Evolutionary conservation across 139 green algal genomes (phyloP).

Genomic region (Chlorella sp.): DNA sequence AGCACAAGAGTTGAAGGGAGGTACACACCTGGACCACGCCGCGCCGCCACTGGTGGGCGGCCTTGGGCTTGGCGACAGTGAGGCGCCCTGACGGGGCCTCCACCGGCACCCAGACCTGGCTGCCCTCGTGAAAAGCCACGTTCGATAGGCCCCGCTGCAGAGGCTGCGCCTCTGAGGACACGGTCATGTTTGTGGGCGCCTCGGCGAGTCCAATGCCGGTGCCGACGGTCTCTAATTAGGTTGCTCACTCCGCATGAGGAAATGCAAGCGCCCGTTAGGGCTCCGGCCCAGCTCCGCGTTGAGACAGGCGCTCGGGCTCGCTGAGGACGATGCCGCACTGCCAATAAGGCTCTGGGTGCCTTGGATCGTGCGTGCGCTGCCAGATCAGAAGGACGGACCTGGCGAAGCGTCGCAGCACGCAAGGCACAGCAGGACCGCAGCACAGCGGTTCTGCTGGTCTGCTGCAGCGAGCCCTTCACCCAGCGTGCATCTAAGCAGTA

Average conservation of each 20-base stretch:
- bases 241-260: neutral
- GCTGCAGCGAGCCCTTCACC: too few relatives aligned
- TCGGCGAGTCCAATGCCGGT: neutral
- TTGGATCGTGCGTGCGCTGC: too few relatives aligned
- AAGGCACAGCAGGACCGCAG: too few relatives aligned
- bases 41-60: conserved; percentile 17
- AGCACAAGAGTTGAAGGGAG: neutral
- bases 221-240: neutral
- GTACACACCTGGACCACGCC: conserved; percentile 39
- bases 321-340: too few relatives aligned
- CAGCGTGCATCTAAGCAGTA: too few relatives aligned
- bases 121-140: conserved; percentile 15
- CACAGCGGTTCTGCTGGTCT: too few relatives aligned
- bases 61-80: conserved; percentile 24
- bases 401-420: too few relatives aligned
- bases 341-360: too few relatives aligned
- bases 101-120: conserved; percentile 41
- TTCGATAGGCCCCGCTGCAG: conserved; percentile 33
- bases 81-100: neutral
- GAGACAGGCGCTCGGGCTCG: too few relatives aligned
- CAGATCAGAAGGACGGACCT: too few relatives aligned
- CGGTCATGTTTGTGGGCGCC: neutral
- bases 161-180: neutral
- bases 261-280: neutral
- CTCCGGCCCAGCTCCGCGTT: too few relatives aligned